These are phyloP conservation scores for Hammondia hammondi DNA, from an alignment of 169 alveolate genomes.

Conservation along the genomic window DNA sequence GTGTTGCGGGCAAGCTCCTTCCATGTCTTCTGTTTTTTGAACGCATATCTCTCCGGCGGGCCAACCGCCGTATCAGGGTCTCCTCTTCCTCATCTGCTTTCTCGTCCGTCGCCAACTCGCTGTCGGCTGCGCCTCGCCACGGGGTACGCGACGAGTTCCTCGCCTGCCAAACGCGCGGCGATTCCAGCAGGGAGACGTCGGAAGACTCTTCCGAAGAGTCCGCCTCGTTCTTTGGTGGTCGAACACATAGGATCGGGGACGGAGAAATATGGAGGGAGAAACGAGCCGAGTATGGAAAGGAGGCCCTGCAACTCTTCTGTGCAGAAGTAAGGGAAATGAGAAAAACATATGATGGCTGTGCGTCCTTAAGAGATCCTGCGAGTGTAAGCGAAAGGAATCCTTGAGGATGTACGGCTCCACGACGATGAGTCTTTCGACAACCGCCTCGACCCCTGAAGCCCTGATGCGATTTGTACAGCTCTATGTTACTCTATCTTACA, in stretches of 20 bases:
- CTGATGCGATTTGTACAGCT: too few species aligned
- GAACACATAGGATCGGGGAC: background rate
- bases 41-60: background rate
- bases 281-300: background rate
- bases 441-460: too few species aligned
- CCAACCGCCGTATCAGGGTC: background rate
- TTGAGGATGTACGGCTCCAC: too few species aligned
- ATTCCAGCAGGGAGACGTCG: background rate
- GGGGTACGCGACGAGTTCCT: background rate
- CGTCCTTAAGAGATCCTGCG: too few species aligned
- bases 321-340: background rate
- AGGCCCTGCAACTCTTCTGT: slow-evolving; percentile 2
- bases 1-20: slow-evolving; percentile 39
- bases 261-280: background rate
- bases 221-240: too few species aligned
- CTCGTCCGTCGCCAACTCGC: background rate
- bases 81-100: background rate
- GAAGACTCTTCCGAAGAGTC: too few species aligned
- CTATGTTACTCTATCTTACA: too few species aligned
- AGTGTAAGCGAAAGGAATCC: too few species aligned
- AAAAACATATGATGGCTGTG: too few species aligned
- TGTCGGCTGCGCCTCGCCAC: background rate
- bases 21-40: slow-evolving; percentile 39
- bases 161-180: background rate
- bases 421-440: too few species aligned